These are phyloP conservation scores for Rugonectria rugulosa DNA, from an alignment of 2,329 filamentous ascomycete species.

Conservation along the genomic window DNA sequence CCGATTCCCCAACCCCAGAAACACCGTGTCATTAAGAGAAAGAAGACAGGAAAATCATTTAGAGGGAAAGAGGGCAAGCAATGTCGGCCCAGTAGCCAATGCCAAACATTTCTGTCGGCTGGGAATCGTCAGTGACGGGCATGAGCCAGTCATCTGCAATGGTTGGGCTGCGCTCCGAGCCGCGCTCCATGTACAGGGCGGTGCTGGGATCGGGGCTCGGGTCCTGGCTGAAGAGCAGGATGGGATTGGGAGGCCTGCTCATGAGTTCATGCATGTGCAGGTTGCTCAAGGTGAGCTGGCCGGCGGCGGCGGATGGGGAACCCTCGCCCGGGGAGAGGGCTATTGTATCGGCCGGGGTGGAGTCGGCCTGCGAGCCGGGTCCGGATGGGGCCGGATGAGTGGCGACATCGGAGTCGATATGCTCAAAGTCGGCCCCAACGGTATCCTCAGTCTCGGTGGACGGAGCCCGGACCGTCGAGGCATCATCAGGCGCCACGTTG, in stretches of 20 bases:
- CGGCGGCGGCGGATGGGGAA: not conserved
- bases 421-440: not conserved
- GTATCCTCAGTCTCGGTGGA: conserved; percentile 12
- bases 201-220: conserved; percentile 21
- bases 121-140: conserved; percentile 11
- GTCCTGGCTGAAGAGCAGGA: not conserved
- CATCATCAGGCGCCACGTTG: not conserved
- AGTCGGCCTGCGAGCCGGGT: not conserved
- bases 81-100: conserved; percentile 35
- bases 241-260: not conserved
- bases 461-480: not conserved
- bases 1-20: not conserved
- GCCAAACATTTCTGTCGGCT: conserved; percentile 23
- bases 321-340: not conserved
- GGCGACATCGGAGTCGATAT: conserved; percentile 1
- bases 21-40: not conserved
- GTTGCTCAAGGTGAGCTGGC: conserved; percentile 5
- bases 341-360: not conserved
- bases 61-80: conserved; percentile 10
- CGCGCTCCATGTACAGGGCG: conserved; percentile 15
- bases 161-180: conserved; percentile 22
- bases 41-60: not conserved
- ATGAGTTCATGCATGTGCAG: not conserved
- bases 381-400: conserved; percentile 3
- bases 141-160: conserved; percentile 19